Evolutionary conservation across 140 eudicot species (phyloP).

Genomic region (Erigeron philadelphicus): DNA sequence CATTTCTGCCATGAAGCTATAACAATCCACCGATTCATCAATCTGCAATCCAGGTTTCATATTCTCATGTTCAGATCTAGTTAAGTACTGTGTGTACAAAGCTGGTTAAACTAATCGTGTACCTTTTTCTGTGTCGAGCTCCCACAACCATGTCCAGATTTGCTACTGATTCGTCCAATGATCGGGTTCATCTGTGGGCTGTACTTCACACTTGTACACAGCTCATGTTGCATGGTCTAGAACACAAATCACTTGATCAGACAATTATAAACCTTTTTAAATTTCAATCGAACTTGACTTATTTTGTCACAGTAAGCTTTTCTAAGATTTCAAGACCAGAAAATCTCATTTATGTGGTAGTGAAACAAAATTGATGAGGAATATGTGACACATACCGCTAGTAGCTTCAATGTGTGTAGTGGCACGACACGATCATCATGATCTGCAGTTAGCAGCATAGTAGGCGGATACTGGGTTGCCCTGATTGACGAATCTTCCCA

Average conservation of each 20-base stretch:
- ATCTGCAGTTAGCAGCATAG: slow-evolving; percentile 87
- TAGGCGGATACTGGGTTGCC: slow-evolving; percentile 66
- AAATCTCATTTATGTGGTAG: not conserved
- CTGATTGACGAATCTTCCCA: slow-evolving; percentile 57
- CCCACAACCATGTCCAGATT: slow-evolving; percentile 94
- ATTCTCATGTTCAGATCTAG: not conserved
- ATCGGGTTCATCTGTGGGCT: slow-evolving; percentile 90
- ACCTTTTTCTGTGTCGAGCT: slow-evolving; percentile 71
- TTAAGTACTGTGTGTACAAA: not conserved
- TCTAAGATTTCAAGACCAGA: not conserved
- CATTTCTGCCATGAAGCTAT: slow-evolving; percentile 76
- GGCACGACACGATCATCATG: slow-evolving; percentile 98
- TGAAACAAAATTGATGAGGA: not conserved
- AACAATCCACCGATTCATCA: slow-evolving; percentile 67
- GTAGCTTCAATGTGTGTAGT: slow-evolving; percentile 69
- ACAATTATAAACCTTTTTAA: not conserved
- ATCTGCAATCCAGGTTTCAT: slow-evolving; percentile 41
- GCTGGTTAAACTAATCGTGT: not conserved
- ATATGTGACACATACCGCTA: slow-evolving; percentile 51
- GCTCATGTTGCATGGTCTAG: slow-evolving; percentile 81
- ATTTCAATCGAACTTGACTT: too few relatives aligned
- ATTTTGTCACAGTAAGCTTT: not conserved
- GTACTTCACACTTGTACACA: slow-evolving; percentile 75
- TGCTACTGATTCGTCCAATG: slow-evolving; percentile 66
- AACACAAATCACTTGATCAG: not conserved